Evolutionary conservation across 225 moss, liverwort and hornwort genomes (phyloP), one percentile per base, ranked within the genome.

Genomic region (Antitrichia curtipendula): DNA sequence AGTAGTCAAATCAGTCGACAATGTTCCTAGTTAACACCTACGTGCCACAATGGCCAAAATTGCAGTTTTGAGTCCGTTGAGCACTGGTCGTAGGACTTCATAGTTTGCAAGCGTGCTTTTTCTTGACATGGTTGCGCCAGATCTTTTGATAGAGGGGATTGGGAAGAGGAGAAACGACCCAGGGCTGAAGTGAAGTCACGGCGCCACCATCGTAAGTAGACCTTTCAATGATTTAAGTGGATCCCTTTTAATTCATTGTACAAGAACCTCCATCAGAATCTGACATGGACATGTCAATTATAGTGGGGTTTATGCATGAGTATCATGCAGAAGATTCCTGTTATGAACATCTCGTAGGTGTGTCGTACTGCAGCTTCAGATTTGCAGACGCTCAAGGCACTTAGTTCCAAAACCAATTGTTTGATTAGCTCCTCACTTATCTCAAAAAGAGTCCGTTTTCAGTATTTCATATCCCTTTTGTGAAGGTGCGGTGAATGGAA

Each of bases 121-220:
- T 88, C 97, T 97, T 97, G 91, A 97, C 96, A 86, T 87, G 77
- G 80, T 65, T 43, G 84, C 82, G 58, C 90, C 88, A 97, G 97
- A 91, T 81, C 94, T 52, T 95, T 96, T 90, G 97, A 98, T 71
- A 93, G 97, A 82, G 97, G 95, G 81, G 97, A 98, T 32, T 96
- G 96, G 96, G 97, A 98, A 86, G 96, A 96, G 75, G 97, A 98
- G 80, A 96, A 98, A 88, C 93, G 96, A 68, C 96, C 94, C 56
- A 91, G 97, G 88, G 95, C 93, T 83, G 97, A 98, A 85, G 86
- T 94, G 85, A 98, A 98, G 90, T 89, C 94, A 56, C 97, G 97
- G 85, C 97, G 94, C 83, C 96, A 96, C 88, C 95, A 94, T 86
- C 95, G 96, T 83, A 98, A 98, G 91, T 98, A 96, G 79, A 74